A percentile compares a stretch with the other conserved stretches of the same genome.
phyloP scores from a whole-genome alignment of 202 grass and related monocot species.

The Setaria italica region DNA sequence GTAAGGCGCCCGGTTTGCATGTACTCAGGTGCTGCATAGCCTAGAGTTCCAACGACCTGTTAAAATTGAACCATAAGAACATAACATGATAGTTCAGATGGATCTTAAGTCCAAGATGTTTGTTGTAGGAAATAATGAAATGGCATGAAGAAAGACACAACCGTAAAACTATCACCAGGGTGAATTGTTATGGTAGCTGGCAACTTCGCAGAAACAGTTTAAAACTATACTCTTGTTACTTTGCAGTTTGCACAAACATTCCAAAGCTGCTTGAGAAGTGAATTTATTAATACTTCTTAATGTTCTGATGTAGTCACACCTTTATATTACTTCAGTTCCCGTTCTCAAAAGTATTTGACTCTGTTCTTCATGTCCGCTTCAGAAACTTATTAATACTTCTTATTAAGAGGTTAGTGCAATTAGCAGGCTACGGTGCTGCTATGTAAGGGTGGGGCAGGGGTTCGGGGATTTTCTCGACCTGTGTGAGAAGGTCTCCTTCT shows the following conservation, averaged over 20 bases:
- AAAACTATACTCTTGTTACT: conserved; percentile 15
- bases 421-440: too few species aligned
- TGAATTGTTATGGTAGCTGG: neutral
- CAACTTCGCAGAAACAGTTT: neutral
- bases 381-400: conserved; percentile 31
- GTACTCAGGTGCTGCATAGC: conserved; percentile 94
- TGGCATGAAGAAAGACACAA: neutral
- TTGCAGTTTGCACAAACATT: conserved; percentile 17
- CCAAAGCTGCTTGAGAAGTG: neutral
- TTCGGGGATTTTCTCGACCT: too few species aligned
- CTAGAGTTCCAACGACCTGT: conserved; percentile 88
- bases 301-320: neutral
- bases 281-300: neutral
- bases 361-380: conserved; percentile 20
- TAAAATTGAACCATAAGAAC: conserved; percentile 21
- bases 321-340: conserved; percentile 20
- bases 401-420: conserved; percentile 13
- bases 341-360: conserved; percentile 3
- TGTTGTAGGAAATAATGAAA: conserved; percentile 6
- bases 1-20: conserved; percentile 94
- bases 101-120: neutral
- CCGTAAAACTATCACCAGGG: neutral
- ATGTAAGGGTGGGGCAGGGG: too few species aligned
- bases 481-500: too few species aligned
- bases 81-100: conserved; percentile 24